Base-by-base conservation (phyloP, 768 basidiomycete genomes). In the Myochromella boudieri region DNA sequence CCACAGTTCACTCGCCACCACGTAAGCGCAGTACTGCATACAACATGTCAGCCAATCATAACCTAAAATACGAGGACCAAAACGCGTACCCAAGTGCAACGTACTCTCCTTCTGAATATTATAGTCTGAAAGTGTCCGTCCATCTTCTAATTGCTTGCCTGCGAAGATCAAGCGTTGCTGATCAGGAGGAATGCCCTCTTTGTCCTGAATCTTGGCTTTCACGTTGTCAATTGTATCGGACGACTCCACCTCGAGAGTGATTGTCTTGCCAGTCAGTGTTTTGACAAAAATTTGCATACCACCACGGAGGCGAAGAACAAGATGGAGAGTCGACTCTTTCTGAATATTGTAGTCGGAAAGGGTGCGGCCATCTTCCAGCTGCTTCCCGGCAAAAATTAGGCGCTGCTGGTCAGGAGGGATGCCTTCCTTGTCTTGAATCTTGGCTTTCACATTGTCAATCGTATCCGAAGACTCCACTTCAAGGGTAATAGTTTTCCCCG, bases 201-300 rank as follows among this genome's bases (percentile, higher is more conserved):
- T 56, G 42, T 56, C 55, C 46, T 53, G 55, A 38, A 56, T 56
- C 51, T 56, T 56, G 14, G 55, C 44, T 27, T 56, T 56, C 18
- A 56, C 55, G 27, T 53, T 53, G 32, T 53, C 55, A 18, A 56
- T 56, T 6, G 55, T 56, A 21, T 56, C 55, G 1, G 55, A 56
- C 5, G 55, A 56, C 44, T 56, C 55, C 3, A 53, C 55, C 31
- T 53, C 55, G 21, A 53, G 28, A 8, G 51, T 56, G 32, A 56
- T 56, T 11, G 51, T 56, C 48, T 56, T 53, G 0, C 55, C 55
- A 5, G 86, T 88, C 22, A 88, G 70, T 12, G 86, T 87, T 75
- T 91, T 91, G 43, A 91, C 83, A 49, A 86, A 87, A 34, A 67
- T 68, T 27, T 66, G 65, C 68, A 66, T 65, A 24, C 65, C 66